phyloP scores from a whole-genome alignment of 2,329 filamentous ascomycete genomes.

The Diplodia mutila region DNA sequence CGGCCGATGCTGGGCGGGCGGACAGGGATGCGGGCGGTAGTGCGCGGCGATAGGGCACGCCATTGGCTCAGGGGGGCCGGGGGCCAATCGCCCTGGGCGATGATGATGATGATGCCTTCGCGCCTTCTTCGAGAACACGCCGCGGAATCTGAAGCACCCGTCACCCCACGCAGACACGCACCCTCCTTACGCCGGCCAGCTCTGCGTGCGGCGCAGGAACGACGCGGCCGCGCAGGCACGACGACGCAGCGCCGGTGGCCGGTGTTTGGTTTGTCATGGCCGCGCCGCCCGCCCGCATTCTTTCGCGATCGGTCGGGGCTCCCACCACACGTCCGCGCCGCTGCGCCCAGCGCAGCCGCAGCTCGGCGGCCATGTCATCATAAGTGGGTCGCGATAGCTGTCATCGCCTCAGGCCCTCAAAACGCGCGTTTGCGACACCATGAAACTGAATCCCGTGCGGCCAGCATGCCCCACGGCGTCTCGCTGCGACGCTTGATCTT shows the following conservation, averaged over 20 bases:
- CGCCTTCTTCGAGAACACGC: conserved; percentile 21
- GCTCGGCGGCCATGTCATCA: conserved; percentile 24
- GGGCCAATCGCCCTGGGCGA: conserved; percentile 1
- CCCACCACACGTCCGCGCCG: neutral
- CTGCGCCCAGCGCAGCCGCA: conserved; percentile 13
- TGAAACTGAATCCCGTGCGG: conserved; percentile 15
- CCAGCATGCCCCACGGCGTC: conserved; percentile 10
- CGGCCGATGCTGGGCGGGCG: conserved; percentile 18
- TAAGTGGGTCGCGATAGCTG: conserved; percentile 23
- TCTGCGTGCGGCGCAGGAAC: conserved; percentile 5
- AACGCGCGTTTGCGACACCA: conserved; percentile 23
- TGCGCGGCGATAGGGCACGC: conserved; percentile 14
- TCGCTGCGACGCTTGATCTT: conserved; percentile 4
- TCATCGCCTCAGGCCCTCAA: conserved; percentile 21
- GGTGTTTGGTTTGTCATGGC: neutral
- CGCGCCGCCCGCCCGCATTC: conserved; percentile 6
- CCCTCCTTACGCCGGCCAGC: neutral
- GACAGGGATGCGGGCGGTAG: conserved; percentile 14
- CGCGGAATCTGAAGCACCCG: conserved; percentile 1
- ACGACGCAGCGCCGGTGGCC: neutral
- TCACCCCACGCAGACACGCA: neutral
- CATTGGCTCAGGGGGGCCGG: conserved; percentile 8
- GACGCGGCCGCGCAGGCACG: neutral
- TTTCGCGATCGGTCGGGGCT: neutral
- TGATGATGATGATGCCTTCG: conserved; percentile 14